Percentiles rank a stretch among this genome's conserved stretches.
These are phyloP conservation scores for Podospora fimiseda DNA, from an alignment of 495 filamentous ascomycete genomes.

Conservation along the genomic window DNA sequence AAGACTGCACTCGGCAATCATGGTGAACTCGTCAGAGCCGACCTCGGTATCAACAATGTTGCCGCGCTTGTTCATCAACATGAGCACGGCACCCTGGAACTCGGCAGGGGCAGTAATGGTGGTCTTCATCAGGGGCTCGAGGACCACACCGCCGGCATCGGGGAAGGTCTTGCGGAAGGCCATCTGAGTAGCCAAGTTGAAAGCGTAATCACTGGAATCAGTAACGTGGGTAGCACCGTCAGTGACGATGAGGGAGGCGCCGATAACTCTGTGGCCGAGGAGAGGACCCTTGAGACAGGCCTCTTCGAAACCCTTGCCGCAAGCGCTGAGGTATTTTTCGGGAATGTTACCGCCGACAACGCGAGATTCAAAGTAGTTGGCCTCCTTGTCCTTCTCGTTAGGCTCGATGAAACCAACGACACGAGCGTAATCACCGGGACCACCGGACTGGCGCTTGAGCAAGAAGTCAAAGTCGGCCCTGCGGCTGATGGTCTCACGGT, in stretches of 20 bases:
- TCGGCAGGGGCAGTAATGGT: constrained; percentile 91
- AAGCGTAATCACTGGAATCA: constrained; percentile 97
- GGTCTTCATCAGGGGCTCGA: constrained; percentile 98
- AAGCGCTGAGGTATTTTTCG: constrained; percentile 94
- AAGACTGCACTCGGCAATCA: constrained; percentile 84
- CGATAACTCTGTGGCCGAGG: constrained; percentile 89
- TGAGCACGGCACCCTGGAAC: constrained; percentile 96
- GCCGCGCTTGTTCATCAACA: constrained; percentile 92
- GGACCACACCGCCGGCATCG: constrained; percentile 66
- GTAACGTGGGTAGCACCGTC: constrained; percentile 98
- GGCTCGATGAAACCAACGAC: constrained; percentile 93
- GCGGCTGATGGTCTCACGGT: constrained; percentile 85
- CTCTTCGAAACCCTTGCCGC: constrained; percentile 88
- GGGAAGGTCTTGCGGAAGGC: constrained; percentile 94
- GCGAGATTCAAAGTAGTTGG: constrained; percentile 79
- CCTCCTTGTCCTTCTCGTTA: constrained; percentile 54
- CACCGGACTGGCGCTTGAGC: constrained; percentile 93
- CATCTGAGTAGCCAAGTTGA: constrained; percentile 92
- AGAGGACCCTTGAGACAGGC: constrained; percentile 85
- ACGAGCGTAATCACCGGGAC: constrained; percentile 92
- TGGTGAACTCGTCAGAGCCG: constrained; percentile 90
- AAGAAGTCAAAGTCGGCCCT: constrained; percentile 81
- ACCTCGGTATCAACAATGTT: constrained; percentile 95
- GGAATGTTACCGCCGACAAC: constrained; percentile 86
- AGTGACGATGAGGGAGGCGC: constrained; percentile 84